Percentiles rank a stretch among this genome's conserved stretches.
These are phyloP conservation scores for Suillus luteus DNA, from an alignment of 768 basidiomycete genomes.

Conservation along the genomic window DNA sequence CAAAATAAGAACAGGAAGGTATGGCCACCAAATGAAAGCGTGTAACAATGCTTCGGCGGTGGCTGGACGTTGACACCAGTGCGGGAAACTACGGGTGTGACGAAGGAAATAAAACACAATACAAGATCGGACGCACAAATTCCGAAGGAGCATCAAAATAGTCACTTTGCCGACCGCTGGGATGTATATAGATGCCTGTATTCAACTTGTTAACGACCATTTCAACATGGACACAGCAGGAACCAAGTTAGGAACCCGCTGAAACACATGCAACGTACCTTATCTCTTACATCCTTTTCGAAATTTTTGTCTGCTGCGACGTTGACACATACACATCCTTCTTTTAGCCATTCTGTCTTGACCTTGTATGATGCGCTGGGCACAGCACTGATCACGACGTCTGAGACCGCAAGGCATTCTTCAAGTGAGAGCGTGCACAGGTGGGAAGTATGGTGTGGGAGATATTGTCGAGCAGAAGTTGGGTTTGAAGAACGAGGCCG, in stretches of 20 bases:
- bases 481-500: constrained; percentile 57
- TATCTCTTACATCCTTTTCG: constrained; percentile 87
- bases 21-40: background rate
- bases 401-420: constrained; percentile 81
- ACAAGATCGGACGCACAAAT: constrained; percentile 61
- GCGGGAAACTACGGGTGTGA: background rate
- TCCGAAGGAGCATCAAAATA: constrained; percentile 95
- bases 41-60: background rate
- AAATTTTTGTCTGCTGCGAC: constrained; percentile 97
- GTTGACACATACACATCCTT: constrained; percentile 92
- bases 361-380: constrained; percentile 85
- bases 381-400: constrained; percentile 94
- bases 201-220: background rate
- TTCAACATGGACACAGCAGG: constrained; percentile 2
- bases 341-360: constrained; percentile 86
- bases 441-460: constrained; percentile 83
- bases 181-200: constrained; percentile 88
- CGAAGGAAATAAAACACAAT: background rate
- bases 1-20: background rate
- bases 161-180: constrained; percentile 98
- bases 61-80: background rate
- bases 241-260: background rate
- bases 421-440: constrained; percentile 68
- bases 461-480: constrained; percentile 54
- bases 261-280: constrained; percentile 57